Evolutionary conservation across 2,329 filamentous ascomycete genomes (phyloP).

Genomic region (Talaromyces verruculosus): DNA sequence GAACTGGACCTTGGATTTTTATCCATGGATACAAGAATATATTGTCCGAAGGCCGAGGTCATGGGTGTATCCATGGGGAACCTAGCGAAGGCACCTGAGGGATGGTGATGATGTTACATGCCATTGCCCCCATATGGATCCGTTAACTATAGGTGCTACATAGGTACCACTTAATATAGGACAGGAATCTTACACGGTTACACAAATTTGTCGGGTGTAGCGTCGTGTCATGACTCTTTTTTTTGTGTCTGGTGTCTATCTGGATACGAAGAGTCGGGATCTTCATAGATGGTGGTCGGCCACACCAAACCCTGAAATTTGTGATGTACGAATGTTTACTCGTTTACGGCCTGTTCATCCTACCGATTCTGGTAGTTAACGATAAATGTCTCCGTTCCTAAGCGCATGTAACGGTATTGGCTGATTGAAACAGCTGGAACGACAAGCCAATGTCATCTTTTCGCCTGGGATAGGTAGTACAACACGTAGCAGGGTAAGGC

Average conservation of each 20-base stretch:
- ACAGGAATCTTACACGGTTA: not conserved
- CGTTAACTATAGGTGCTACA: not conserved
- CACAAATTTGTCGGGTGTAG: not conserved
- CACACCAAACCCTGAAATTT: not conserved
- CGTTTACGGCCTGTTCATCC: not conserved
- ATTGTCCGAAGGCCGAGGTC: not conserved
- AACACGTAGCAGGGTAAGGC: not conserved
- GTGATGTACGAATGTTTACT: conserved; percentile 2
- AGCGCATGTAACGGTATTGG: not conserved
- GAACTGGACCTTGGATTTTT: not conserved
- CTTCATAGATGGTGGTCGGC: not conserved
- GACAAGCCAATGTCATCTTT: not conserved
- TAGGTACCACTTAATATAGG: not conserved
- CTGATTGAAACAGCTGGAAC: not conserved
- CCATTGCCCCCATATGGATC: not conserved
- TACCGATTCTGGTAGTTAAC: not conserved
- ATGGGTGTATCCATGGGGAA: not conserved
- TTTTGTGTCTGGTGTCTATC: not conserved
- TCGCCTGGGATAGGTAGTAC: not conserved
- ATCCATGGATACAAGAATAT: not conserved
- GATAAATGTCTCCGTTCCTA: not conserved
- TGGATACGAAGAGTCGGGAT: not conserved
- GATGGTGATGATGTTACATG: not conserved
- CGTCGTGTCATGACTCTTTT: not conserved
- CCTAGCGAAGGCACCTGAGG: not conserved